These are phyloP conservation scores for Venturia oleaginea DNA, from an alignment of 2,329 filamentous ascomycete genomes.

Conservation along the genomic window DNA sequence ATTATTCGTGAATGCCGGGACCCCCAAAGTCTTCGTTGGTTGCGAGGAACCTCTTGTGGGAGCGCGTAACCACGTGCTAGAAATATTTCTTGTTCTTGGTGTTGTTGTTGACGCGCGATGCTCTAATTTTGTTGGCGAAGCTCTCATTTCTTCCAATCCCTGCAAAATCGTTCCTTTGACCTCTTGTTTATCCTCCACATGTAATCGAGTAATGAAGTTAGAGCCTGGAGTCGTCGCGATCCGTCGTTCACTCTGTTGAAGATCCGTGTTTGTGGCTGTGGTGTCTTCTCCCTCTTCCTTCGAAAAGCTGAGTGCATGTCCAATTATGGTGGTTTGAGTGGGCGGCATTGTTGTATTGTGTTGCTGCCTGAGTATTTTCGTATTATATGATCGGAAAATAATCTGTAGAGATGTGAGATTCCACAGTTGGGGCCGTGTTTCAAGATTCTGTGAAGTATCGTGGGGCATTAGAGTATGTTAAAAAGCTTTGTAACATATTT, in stretches of 20 bases:
- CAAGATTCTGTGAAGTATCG: neutral
- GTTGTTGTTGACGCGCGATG: neutral
- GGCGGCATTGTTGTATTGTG: neutral
- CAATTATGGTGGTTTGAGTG: neutral
- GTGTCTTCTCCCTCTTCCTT: no score
- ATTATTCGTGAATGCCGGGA: neutral
- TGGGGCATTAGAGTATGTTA: neutral
- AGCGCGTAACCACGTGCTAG: neutral
- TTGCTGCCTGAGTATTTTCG: neutral
- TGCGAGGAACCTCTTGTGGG: neutral
- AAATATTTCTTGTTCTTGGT: neutral
- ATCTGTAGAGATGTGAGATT: neutral
- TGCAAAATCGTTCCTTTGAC: slow-evolving; percentile 18
- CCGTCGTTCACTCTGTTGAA: neutral
- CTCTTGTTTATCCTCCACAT: slow-evolving; percentile 1
- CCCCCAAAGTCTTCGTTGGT: neutral
- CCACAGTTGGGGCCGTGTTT: neutral
- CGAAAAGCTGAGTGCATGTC: no score
- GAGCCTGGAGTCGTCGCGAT: slow-evolving; percentile 16
- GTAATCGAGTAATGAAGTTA: slow-evolving; percentile 14
- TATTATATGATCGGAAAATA: neutral
- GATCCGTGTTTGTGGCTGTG: neutral
- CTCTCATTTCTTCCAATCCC: neutral
- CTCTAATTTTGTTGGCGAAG: neutral
- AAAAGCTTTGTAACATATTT: neutral